Base-by-base conservation (phyloP, 768 basidiomycete genomes). In the Exidia glandulosa region DNA sequence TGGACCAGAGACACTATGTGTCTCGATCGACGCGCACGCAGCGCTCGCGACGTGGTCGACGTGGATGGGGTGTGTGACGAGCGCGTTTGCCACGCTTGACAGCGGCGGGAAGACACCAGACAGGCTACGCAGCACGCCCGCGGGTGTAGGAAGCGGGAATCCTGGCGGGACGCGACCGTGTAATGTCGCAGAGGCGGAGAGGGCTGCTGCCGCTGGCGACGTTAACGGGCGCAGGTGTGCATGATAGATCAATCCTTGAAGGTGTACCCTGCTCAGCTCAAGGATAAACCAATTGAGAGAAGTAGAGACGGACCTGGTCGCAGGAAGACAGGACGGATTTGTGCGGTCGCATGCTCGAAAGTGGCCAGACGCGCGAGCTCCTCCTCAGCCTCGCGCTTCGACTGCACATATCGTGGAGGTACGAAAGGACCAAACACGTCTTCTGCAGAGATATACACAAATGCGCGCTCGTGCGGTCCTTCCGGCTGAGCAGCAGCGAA, bases 371-470 rank as follows among this genome's bases (percentile, higher is more conserved):
- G 68, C 50, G 76, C 77, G 61, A 98, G 90, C 32, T 74, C 76
- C 34, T 72, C 67, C 70, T 99, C 96, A 7, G 96, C 93, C 66
- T 93, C 83, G 23, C 94, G 84, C 74, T 99, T 99, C n/a, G 90
- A 88, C 68, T 87, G 80, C 66, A 98, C 92, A 74, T 99, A 99
- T 34, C 88, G 76, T 0, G 81, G 78, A 31, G 94, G 84, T 56
- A 98, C 81, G 66, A 95, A 67, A 30, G 95, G 96, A 14, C 90
- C 83, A 73, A 85, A 93, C 54, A 95, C 82, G 69, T 94, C 92
- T 68, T 95, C 95, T 5, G 96, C 96, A 56, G 96, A 99, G 60
- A 99, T 78, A 73, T 90, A 98, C 41, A 98, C 80, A 72, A 99
- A 98, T 1, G 75, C 68, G 12, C 67, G 60, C n/a, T 14, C 86